Percentiles rank a stretch among this genome's conserved stretches.
phyloP scores from a whole-genome alignment of 2,329 filamentous ascomycete genomes.

The Cordyceps tenuipes region DNA sequence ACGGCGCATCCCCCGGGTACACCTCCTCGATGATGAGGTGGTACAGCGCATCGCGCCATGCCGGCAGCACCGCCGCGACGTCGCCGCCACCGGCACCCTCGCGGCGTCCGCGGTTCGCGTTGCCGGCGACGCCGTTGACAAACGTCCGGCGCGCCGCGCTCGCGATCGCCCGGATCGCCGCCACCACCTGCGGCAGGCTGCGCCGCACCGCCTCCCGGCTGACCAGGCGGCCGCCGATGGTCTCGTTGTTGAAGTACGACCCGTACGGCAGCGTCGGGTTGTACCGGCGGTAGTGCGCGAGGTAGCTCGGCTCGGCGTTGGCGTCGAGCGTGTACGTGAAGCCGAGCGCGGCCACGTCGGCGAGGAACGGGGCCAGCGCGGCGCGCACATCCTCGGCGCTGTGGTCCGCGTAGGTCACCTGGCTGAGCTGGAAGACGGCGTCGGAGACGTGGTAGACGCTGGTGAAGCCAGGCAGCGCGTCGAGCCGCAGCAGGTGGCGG shows the following conservation, averaged over 20 bases:
- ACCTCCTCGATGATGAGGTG: background rate
- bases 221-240: conserved; percentile 35
- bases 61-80: background rate
- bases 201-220: conserved; percentile 24
- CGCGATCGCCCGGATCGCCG: conserved; percentile 20
- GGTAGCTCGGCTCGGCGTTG: conserved; percentile 37
- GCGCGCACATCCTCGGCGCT: background rate
- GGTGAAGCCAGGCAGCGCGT: background rate
- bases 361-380: background rate
- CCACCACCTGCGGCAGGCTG: background rate
- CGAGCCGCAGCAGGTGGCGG: conserved; percentile 32
- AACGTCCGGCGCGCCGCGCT: background rate
- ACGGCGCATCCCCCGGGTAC: background rate
- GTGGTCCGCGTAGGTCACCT: background rate
- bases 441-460: conserved; percentile 1
- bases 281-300: conserved; percentile 20
- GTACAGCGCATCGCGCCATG: conserved; percentile 1
- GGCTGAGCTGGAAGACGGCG: background rate
- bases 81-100: too few species aligned
- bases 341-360: background rate
- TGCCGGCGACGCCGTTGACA: background rate
- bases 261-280: conserved; percentile 3
- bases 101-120: background rate
- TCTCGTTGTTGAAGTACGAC: conserved; percentile 23
- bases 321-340: conserved; percentile 16